Evolutionary conservation across 2,329 filamentous ascomycete genomes (phyloP), one percentile per base, ranked within the genome.

Genomic region (Verticillium nonalfalfae): DNA sequence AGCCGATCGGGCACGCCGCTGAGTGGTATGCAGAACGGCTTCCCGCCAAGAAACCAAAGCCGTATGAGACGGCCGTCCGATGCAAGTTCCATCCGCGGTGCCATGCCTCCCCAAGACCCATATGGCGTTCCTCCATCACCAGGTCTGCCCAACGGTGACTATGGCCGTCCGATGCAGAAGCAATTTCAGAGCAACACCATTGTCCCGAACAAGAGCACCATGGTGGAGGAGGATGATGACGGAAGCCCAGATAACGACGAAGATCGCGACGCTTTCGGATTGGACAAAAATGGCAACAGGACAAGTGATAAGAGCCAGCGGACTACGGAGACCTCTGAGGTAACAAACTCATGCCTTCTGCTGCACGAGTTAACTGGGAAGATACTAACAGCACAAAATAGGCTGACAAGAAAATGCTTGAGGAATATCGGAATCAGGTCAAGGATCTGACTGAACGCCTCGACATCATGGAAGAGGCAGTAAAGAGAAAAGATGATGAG

Each of bases 111-210:
- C 39, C 69, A 70, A 38, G 73, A 79, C 67, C 77, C 79, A 55
- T 83, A 81, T 65, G 78, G 76, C 45, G 81, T 86, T 56, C 88
- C 85, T 63, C 80, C 83, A 11, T 88, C 86, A 11, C 86, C 86
- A 7, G 80, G 82, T 59, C 65, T 85, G 57, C 79, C 79, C 7
- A 82, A 82, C 56, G 86, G 87, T 68, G 87, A 90, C 59, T 90
- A 87, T 66, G 88, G 89, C 52, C 84, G 91, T 56, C 93, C 93
- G 4, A 85, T 91, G 66, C 90, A 91, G 15, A 97, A 96, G 72
- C 93, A 93, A 40, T 93, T 96, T 66, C 93, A 97, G 72, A 94
- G 90, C 72, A 98, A 96, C 72, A 98, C 93, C 0, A 96, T 98
- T 69, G 90, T 98, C 36, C 95, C 95, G 0, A 98, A 97, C 72